Evolutionary conservation across 345 rosid species (phyloP).

Genomic region (Jatropha curcas): DNA sequence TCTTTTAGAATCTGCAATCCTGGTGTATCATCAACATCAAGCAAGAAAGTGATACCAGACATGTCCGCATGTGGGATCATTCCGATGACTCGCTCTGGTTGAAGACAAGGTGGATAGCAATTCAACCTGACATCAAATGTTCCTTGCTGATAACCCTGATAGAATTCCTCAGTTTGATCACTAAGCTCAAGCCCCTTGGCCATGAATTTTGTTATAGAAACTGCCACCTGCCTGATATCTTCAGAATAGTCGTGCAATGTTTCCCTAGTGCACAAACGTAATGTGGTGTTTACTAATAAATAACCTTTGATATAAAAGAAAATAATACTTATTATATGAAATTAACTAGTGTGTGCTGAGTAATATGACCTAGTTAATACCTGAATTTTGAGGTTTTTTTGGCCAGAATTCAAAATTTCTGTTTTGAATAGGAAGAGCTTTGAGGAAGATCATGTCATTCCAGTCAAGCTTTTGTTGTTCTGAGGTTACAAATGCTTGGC

Average conservation of each 20-base stretch:
- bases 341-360: not conserved
- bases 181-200: slow-evolving; percentile 17
- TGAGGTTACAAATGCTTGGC: slow-evolving; percentile 35
- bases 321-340: not conserved
- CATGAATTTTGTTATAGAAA: slow-evolving; percentile 17
- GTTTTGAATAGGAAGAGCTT: slow-evolving; percentile 24
- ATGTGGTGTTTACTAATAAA: too few relatives aligned
- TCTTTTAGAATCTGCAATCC: slow-evolving; percentile 29
- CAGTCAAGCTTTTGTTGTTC: slow-evolving; percentile 35
- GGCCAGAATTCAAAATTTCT: slow-evolving; percentile 33
- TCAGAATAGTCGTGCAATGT: slow-evolving; percentile 22
- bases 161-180: slow-evolving; percentile 14
- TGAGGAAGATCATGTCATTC: slow-evolving; percentile 38
- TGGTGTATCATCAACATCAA: slow-evolving; percentile 16
- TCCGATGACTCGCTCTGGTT: slow-evolving; percentile 18
- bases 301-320: not conserved
- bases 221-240: slow-evolving; percentile 23
- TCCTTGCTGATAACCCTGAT: slow-evolving; percentile 19
- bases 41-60: slow-evolving; percentile 26
- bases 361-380: not conserved
- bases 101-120: slow-evolving; percentile 29
- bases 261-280: slow-evolving; percentile 6
- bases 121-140: slow-evolving; percentile 23
- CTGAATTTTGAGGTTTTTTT: slow-evolving; percentile 23
- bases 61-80: slow-evolving; percentile 25